phyloP scores from a whole-genome alignment of 352 stramenopile genomes.

The Pythium pyrilobum region DNA sequence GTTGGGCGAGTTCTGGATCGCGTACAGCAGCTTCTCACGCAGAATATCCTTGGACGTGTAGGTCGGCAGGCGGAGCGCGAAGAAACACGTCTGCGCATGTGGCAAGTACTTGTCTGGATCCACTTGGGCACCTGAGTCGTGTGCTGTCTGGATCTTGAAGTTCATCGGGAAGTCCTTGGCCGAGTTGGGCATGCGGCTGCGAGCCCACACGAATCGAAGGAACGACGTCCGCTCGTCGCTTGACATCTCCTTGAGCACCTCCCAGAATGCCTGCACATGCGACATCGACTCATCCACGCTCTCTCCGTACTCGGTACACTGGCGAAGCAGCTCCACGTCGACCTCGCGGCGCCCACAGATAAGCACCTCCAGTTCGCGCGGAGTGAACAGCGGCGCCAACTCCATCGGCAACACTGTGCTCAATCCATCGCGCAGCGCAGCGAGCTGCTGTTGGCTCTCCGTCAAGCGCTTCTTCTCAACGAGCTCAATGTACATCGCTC shows the following conservation, averaged over 20 bases:
- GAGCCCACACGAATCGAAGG: slow-evolving; percentile 97
- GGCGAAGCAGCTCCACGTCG: slow-evolving; percentile 94
- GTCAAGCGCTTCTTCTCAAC: slow-evolving; percentile 67
- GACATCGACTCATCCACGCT: slow-evolving; percentile 88
- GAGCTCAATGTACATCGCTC: slow-evolving; percentile 54
- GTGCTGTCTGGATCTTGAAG: slow-evolving; percentile 88
- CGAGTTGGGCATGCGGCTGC: slow-evolving; percentile 95
- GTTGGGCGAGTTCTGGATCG: slow-evolving; percentile 95
- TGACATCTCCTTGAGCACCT: slow-evolving; percentile 95
- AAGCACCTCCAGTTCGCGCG: slow-evolving; percentile 93
- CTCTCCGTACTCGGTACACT: slow-evolving; percentile 96
- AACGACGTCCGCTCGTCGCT: slow-evolving; percentile 94
- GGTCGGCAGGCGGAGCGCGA: slow-evolving; percentile 93
- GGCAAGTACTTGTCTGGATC: slow-evolving; percentile 92
- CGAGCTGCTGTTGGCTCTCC: slow-evolving; percentile 77
- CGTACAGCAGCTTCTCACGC: slow-evolving; percentile 85
- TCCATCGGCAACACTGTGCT: slow-evolving; percentile 95
- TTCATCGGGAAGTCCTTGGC: slow-evolving; percentile 97
- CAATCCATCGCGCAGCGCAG: slow-evolving; percentile 80
- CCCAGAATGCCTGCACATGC: slow-evolving; percentile 94
- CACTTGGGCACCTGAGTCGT: slow-evolving; percentile 67
- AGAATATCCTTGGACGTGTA: slow-evolving; percentile 93
- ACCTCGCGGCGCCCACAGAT: slow-evolving; percentile 96
- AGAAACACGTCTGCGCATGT: slow-evolving; percentile 99
- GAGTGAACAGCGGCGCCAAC: slow-evolving; percentile 94